Conservation (phyloP, 345 rosid species). For the Zanthoxylum bungeanum region DNA sequence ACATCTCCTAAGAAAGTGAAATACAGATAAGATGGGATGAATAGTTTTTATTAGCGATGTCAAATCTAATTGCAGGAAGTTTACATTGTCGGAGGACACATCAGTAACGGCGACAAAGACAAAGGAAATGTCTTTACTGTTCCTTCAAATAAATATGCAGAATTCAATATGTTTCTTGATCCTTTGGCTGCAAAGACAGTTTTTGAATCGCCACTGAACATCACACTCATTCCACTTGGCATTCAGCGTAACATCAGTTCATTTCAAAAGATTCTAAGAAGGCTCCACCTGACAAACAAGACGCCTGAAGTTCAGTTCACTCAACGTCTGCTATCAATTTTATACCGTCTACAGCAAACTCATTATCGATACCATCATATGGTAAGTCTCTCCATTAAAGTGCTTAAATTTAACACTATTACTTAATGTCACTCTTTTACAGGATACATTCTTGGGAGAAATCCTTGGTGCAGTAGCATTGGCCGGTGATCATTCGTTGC, state of each 20-base stretch:
- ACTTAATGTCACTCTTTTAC: slow-evolving; percentile 16
- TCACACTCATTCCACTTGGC: slow-evolving; percentile 71
- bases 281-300: slow-evolving; percentile 23
- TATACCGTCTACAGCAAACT: slow-evolving; percentile 41
- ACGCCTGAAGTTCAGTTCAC: slow-evolving; percentile 65
- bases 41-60: neutral
- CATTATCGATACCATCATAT: slow-evolving; percentile 58
- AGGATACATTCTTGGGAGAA: slow-evolving; percentile 85
- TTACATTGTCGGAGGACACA: slow-evolving; percentile 80
- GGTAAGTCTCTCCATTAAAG: slow-evolving; percentile 30
- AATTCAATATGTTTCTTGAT: slow-evolving; percentile 87
- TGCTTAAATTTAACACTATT: neutral
- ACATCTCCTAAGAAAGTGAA: neutral
- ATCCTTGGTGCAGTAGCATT: slow-evolving; percentile 67
- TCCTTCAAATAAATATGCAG: slow-evolving; percentile 55
- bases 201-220: slow-evolving; percentile 51
- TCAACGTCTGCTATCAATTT: slow-evolving; percentile 43
- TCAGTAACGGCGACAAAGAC: slow-evolving; percentile 31
- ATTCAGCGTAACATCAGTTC: slow-evolving; percentile 51
- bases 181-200: slow-evolving; percentile 79
- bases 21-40: neutral
- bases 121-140: slow-evolving; percentile 54
- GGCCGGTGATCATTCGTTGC: slow-evolving; percentile 33
- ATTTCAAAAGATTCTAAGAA: slow-evolving; percentile 33
- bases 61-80: slow-evolving; percentile 51